A percentile compares a stretch with the other conserved stretches of the same genome.
Conservation (phyloP, 2,329 filamentous ascomycete species). For the Sphaerulina musiva region DNA sequence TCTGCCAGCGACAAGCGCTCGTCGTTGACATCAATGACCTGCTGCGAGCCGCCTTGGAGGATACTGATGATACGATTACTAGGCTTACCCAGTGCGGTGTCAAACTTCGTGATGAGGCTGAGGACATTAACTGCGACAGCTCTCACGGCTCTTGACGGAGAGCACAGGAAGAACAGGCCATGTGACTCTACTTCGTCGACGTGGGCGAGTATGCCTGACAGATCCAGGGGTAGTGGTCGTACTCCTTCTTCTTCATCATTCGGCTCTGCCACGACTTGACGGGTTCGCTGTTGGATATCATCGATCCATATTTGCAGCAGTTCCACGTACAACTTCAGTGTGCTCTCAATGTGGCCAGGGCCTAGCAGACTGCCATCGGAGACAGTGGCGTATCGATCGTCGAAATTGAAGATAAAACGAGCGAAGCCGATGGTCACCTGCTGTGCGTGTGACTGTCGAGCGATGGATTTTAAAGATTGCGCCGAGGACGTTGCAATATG, state of each 20-base stretch:
- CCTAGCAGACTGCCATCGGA: conserved; percentile 96
- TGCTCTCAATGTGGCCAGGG: conserved; percentile 88
- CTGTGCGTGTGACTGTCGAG: conserved; percentile 84
- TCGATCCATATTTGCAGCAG: conserved; percentile 95
- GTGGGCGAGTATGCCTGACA: conserved; percentile 83
- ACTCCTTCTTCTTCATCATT: conserved; percentile 50
- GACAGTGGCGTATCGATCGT: conserved; percentile 95
- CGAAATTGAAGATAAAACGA: conserved; percentile 96
- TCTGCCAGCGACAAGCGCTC: conserved; percentile 88
- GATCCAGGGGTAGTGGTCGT: conserved; percentile 52
- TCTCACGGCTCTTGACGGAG: conserved; percentile 82
- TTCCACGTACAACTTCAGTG: conserved; percentile 85
- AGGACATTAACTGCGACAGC: conserved; percentile 88
- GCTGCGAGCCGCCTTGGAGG: conserved; percentile 78
- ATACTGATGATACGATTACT: conserved; percentile 80
- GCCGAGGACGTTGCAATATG: conserved; percentile 90
- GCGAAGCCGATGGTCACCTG: conserved; percentile 96
- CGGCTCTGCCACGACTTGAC: conserved; percentile 60
- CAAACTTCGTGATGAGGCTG: conserved; percentile 87
- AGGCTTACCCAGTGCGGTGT: conserved; percentile 73
- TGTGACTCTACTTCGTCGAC: conserved; percentile 97
- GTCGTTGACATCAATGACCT: conserved; percentile 86
- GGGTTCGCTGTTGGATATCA: conserved; percentile 81
- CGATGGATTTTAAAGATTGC: conserved; percentile 89
- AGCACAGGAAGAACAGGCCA: conserved; percentile 93